Conservation (phyloP, 257 asterid species). For the Gentiana dahurica region DNA sequence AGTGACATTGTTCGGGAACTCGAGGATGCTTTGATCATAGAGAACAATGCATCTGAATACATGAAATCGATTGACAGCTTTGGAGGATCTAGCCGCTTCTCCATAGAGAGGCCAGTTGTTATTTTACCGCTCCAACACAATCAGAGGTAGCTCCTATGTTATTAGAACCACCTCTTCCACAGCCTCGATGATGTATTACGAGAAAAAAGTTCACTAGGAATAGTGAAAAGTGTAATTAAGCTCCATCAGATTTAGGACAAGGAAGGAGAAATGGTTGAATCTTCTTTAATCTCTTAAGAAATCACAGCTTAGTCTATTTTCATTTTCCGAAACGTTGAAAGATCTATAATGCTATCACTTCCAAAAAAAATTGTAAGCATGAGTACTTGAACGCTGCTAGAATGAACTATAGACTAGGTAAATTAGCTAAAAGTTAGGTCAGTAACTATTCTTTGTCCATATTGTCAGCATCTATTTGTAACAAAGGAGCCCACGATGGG, state of each 20-base stretch:
- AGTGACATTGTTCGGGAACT: slow-evolving; percentile 79
- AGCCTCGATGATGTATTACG: slow-evolving; percentile 44
- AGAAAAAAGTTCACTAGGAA: slow-evolving; percentile 1
- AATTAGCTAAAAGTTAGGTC: slow-evolving; percentile 3
- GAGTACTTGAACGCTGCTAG: slow-evolving; percentile 9
- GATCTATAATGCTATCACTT: slow-evolving; percentile 7
- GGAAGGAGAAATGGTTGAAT: slow-evolving; percentile 4
- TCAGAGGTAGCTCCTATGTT: slow-evolving; percentile 36
- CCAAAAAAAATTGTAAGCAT: slow-evolving; percentile 1
- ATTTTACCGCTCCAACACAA: slow-evolving; percentile 40
- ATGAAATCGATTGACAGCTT: slow-evolving; percentile 41
- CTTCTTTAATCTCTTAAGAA: neutral
- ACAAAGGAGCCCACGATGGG: neutral
- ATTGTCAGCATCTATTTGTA: neutral
- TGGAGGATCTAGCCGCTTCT: slow-evolving; percentile 74
- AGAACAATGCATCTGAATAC: slow-evolving; percentile 46
- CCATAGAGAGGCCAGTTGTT: slow-evolving; percentile 56
- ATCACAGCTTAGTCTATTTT: slow-evolving; percentile 9
- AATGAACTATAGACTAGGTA: slow-evolving; percentile 6
- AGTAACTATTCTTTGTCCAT: slow-evolving; percentile 9
- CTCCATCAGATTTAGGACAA: neutral
- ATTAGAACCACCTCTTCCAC: slow-evolving; percentile 49
- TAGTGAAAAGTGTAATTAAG: neutral
- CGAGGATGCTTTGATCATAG: slow-evolving; percentile 75
- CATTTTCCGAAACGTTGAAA: slow-evolving; percentile 2